phyloP scores from a whole-genome alignment of 2,329 filamentous ascomycete species.

The Fonsecaea pedrosoi region DNA sequence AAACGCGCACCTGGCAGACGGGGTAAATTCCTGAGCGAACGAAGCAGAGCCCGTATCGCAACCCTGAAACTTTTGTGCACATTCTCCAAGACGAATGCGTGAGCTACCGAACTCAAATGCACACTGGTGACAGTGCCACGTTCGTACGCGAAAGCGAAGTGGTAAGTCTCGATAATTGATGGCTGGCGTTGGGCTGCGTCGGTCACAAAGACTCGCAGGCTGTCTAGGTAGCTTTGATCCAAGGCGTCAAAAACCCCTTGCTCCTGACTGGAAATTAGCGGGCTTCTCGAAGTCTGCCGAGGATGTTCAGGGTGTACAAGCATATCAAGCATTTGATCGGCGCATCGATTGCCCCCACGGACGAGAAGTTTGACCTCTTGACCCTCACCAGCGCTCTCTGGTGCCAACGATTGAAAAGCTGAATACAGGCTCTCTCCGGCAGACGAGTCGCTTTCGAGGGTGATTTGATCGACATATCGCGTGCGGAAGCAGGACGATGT shows the following conservation, averaged over 20 bases:
- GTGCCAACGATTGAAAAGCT: conserved; percentile 20
- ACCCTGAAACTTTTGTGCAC: conserved; percentile 52
- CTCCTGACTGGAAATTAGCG: conserved; percentile 52
- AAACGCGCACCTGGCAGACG: conserved; percentile 47
- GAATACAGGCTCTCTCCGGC: conserved; percentile 42
- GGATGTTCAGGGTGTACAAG: conserved; percentile 47
- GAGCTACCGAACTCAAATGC: conserved; percentile 42
- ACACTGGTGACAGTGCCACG: conserved; percentile 44
- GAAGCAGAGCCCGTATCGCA: conserved; percentile 52
- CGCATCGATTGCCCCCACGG: conserved; percentile 49
- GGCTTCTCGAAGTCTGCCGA: not conserved
- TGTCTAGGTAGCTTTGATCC: conserved; percentile 50
- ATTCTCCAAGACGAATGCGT: conserved; percentile 44
- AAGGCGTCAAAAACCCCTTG: conserved; percentile 57
- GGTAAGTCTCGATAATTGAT: conserved; percentile 58
- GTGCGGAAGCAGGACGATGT: conserved; percentile 32
- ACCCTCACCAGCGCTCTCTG: conserved; percentile 5
- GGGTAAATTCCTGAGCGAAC: conserved; percentile 49
- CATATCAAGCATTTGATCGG: conserved; percentile 55
- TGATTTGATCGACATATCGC: conserved; percentile 35
- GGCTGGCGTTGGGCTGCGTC: conserved; percentile 47
- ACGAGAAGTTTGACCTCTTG: conserved; percentile 51
- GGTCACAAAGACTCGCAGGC: conserved; percentile 56
- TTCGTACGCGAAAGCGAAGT: conserved; percentile 56
- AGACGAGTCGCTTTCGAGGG: not conserved